These are phyloP conservation scores for Asterella californica DNA, from an alignment of 225 moss, liverwort and hornwort genomes.

Conservation along the genomic window DNA sequence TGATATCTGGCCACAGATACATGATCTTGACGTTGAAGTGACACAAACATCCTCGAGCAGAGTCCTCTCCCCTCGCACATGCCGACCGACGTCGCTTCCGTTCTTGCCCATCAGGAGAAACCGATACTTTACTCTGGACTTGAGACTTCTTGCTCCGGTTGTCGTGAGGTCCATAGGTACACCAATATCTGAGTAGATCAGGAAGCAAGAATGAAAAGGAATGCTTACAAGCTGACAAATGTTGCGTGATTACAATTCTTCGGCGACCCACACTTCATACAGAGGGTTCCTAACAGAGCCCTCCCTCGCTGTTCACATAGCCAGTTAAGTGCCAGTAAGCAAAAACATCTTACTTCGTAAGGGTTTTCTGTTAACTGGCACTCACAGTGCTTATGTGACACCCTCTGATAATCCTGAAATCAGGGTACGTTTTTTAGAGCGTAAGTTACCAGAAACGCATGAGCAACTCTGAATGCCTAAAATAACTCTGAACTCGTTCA, in stretches of 20 bases:
- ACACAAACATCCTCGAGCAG: slow-evolving; percentile 49
- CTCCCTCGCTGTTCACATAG: not conserved
- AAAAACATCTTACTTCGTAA: not conserved
- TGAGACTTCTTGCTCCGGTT: slow-evolving; percentile 48
- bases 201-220: not conserved
- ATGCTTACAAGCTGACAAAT: not conserved
- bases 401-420: not conserved
- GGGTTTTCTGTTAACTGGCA: not conserved
- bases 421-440: not conserved
- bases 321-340: not conserved
- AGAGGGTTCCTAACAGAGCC: not conserved
- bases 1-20: slow-evolving; percentile 52
- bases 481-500: not conserved
- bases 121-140: slow-evolving; percentile 30
- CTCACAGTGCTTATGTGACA: not conserved
- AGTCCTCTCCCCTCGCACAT: slow-evolving; percentile 51
- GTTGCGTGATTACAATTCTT: not conserved
- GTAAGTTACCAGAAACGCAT: not conserved
- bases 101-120: slow-evolving; percentile 40
- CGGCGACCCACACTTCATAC: not conserved
- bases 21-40: slow-evolving; percentile 55
- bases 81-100: slow-evolving; percentile 47
- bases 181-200: slow-evolving; percentile 37
- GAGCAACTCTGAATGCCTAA: not conserved
- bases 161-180: slow-evolving; percentile 51